These are phyloP conservation scores for Hyphochytrium catenoides DNA, from an alignment of 352 stramenopile species.

Conservation along the genomic window DNA sequence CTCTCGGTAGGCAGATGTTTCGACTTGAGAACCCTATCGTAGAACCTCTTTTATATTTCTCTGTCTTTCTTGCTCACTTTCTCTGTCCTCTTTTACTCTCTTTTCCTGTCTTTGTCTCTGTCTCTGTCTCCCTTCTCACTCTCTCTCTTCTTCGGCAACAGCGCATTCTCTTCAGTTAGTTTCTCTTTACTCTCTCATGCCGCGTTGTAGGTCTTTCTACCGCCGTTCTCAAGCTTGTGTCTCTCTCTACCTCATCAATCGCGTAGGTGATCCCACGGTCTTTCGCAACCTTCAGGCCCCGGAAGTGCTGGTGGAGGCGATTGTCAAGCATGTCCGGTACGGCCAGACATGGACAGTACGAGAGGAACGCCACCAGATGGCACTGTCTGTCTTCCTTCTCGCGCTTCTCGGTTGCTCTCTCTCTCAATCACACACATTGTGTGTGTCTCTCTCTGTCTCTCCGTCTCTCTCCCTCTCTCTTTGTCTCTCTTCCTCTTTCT, in stretches of 20 bases:
- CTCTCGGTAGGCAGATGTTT: slow-evolving; percentile 27
- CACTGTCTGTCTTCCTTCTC: neutral
- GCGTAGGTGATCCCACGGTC: slow-evolving; percentile 61
- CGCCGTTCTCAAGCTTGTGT: too few species aligned
- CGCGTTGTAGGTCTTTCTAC: too few species aligned
- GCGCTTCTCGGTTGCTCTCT: slow-evolving; percentile 3
- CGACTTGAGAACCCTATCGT: slow-evolving; percentile 3
- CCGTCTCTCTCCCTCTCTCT: too few species aligned
- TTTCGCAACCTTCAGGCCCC: slow-evolving; percentile 75
- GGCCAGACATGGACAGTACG: neutral
- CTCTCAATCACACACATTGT: slow-evolving; percentile 49
- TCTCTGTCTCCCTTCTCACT: neutral
- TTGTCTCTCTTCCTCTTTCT: too few species aligned
- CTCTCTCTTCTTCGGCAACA: neutral
- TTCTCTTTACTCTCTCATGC: too few species aligned
- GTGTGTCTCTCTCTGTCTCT: too few species aligned
- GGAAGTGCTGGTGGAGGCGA: slow-evolving; percentile 48
- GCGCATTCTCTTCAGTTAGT: slow-evolving; percentile 1
- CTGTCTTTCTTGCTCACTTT: slow-evolving; percentile 7
- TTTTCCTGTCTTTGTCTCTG: slow-evolving; percentile 1
- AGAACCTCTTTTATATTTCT: slow-evolving; percentile 4
- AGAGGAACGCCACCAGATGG: neutral
- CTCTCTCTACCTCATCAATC: too few species aligned
- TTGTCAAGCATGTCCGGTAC: slow-evolving; percentile 29
- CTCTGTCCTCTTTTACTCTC: slow-evolving; percentile 5